phyloP scores from a whole-genome alignment of 345 rosid species.

The Pelargonium nanum region DNA sequence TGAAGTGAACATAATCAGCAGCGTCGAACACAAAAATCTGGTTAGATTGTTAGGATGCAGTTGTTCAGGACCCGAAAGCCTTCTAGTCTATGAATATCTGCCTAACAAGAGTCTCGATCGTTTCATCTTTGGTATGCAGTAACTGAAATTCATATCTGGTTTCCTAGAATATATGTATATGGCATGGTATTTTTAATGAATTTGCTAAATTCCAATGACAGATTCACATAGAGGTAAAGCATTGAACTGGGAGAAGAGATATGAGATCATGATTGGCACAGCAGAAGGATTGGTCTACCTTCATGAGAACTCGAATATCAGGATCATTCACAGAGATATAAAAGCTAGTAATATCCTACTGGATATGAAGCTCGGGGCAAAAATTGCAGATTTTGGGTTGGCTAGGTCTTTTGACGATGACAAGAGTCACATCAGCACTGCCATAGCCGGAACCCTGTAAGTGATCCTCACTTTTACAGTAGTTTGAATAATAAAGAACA shows the following conservation, averaged over 20 bases:
- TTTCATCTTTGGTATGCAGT: slow-evolving; percentile 55
- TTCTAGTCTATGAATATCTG: slow-evolving; percentile 79
- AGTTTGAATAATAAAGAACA: not conserved
- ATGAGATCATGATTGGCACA: slow-evolving; percentile 51
- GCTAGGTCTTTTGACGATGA: slow-evolving; percentile 89
- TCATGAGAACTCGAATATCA: slow-evolving; percentile 57
- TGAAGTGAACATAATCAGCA: slow-evolving; percentile 83
- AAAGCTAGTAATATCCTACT: slow-evolving; percentile 87
- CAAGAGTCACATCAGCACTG: slow-evolving; percentile 93
- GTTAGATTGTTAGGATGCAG: slow-evolving; percentile 87
- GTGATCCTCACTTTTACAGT: slow-evolving; percentile 11
- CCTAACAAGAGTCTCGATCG: slow-evolving; percentile 79
- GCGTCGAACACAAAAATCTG: slow-evolving; percentile 81
- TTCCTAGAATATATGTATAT: not conserved
- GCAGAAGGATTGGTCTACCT: slow-evolving; percentile 79
- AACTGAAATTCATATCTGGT: not conserved
- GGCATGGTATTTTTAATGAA: no score
- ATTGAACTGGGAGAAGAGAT: slow-evolving; percentile 66
- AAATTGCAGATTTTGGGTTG: slow-evolving; percentile 88
- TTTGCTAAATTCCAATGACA: slow-evolving; percentile 20
- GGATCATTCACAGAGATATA: slow-evolving; percentile 79
- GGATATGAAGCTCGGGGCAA: slow-evolving; percentile 68
- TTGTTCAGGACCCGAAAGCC: slow-evolving; percentile 92
- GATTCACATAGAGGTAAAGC: slow-evolving; percentile 52
- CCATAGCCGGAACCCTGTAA: slow-evolving; percentile 92